A percentile compares a stretch with the other conserved stretches of the same genome.
Conservation (phyloP, 352 stramenopile species). For the Phytophthora ohioensis region DNA sequence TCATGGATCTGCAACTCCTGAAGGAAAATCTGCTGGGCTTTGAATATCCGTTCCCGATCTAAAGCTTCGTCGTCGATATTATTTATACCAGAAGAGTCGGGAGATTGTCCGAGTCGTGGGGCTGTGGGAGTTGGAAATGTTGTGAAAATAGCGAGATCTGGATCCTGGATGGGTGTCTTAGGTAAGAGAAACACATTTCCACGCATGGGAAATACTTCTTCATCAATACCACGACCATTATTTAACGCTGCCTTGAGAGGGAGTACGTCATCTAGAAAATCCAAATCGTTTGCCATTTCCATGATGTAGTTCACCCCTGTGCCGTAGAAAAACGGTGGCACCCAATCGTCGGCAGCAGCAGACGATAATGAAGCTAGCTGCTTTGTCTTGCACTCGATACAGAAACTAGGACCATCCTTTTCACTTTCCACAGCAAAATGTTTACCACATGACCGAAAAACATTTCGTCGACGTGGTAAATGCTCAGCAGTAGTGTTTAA, state of each 20-base stretch:
- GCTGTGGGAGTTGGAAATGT: conserved; percentile 34
- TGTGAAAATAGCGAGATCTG: conserved; percentile 58
- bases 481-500: conserved; percentile 72
- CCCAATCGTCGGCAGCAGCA: conserved; percentile 53
- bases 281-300: conserved; percentile 74
- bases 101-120: conserved; percentile 27
- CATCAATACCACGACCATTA: conserved; percentile 36
- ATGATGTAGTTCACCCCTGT: conserved; percentile 78
- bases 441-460: conserved; percentile 83
- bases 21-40: conserved; percentile 62
- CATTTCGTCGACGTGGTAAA: conserved; percentile 60
- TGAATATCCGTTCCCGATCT: conserved; percentile 56
- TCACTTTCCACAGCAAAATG: conserved; percentile 88
- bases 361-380: conserved; percentile 47
- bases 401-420: conserved; percentile 65
- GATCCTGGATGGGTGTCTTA: conserved; percentile 69
- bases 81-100: conserved; percentile 17
- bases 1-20: conserved; percentile 74
- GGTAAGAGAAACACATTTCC: conserved; percentile 82
- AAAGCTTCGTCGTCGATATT: conserved; percentile 46
- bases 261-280: conserved; percentile 69
- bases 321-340: conserved; percentile 71
- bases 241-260: conserved; percentile 64
- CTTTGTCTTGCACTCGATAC: conserved; percentile 81
- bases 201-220: conserved; percentile 59